These are phyloP conservation scores for Usnea hakonensis DNA, from an alignment of 495 filamentous ascomycete species.

Conservation along the genomic window DNA sequence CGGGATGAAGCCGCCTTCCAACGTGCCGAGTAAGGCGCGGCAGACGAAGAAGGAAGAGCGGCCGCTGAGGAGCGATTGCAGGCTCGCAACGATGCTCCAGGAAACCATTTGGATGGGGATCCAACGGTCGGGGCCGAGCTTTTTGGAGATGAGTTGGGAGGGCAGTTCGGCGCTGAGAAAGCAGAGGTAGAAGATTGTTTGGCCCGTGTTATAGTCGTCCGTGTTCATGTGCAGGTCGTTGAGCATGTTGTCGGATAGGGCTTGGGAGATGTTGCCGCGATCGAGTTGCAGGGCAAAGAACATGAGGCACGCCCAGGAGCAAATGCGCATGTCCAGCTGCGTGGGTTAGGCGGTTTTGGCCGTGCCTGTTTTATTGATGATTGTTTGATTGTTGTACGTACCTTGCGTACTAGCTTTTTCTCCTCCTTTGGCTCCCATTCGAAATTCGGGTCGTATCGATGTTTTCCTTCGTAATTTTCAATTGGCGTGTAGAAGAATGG, in stretches of 20 bases:
- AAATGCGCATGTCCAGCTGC: conserved; percentile 50
- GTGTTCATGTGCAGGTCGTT: conserved; percentile 52
- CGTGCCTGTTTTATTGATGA: conserved; percentile 1
- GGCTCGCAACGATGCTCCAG: conserved; percentile 65
- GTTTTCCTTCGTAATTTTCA: conserved; percentile 56
- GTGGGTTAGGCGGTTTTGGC: conserved; percentile 8
- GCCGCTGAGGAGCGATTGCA: conserved; percentile 58
- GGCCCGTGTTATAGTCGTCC: conserved; percentile 72
- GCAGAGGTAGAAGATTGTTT: conserved; percentile 60
- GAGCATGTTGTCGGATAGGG: conserved; percentile 64
- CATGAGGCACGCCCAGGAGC: conserved; percentile 62
- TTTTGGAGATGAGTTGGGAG: conserved; percentile 65
- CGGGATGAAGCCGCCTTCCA: conserved; percentile 55
- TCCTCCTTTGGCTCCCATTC: conserved; percentile 67
- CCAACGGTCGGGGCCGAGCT: conserved; percentile 74
- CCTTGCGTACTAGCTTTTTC: conserved; percentile 57
- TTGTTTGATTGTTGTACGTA: conserved; percentile 25
- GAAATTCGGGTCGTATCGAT: conserved; percentile 67
- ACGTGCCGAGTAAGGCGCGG: conserved; percentile 59
- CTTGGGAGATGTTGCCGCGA: conserved; percentile 65
- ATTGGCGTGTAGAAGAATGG: conserved; percentile 50
- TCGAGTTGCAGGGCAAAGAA: conserved; percentile 82
- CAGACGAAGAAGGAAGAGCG: conserved; percentile 54
- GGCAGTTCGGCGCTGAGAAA: conserved; percentile 67
- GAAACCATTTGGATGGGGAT: conserved; percentile 74